Base-by-base conservation (phyloP, 2,329 filamentous ascomycete genomes). In the Fusarium praegraminearum region DNA sequence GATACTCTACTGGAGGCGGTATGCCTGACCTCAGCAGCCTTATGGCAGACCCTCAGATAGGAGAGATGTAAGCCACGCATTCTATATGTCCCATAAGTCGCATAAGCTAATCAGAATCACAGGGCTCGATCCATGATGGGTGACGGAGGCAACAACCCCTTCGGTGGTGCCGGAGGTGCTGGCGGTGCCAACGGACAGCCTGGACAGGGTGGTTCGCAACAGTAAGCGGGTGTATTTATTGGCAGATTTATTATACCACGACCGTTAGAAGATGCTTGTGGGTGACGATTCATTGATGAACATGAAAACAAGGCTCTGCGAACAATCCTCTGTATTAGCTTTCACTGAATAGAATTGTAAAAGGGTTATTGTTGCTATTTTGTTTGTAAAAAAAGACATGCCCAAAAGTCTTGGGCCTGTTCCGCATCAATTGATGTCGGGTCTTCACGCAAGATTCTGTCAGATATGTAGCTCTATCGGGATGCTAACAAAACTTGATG, bases 11-110 rank as follows among this genome's bases (percentile, higher is more conserved):
- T 56, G 91, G 92, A 44, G 92, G 92, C 54, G 95, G 95, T 52
- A 94, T 97, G 91, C 96, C 96, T 10, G 93, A 98, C 80, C 84
- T 98, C 76, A 86, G 87, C 58, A 86, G 86, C 70, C 83, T 99
- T 80, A 97, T 99, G 96, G 91, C 90, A 70, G 96, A 99, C 78
- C 96, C 96, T 49, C 92, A 83, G 78, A 91, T 99, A 80, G 93
- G 93, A 45, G 93, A 98, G 62, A 94, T 98, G 94, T 97, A 82
- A 92, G 92, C 89, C 13, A 6, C 4, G 18, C 41, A 8, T 6
- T 33, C 18, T 30, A 24, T 24, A 12, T 35, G 28, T 24, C 7
- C 20, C 28, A 13, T 16, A 43, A 7, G 33, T 26, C 24, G 28
- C 24, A 57, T n/a, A 49, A 22, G 20, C 60, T 59, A 57, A 67